Percentiles rank a stretch among this genome's conserved stretches.
Conservation (phyloP, 2,329 filamentous ascomycete species). For the Beauveria sp. region DNA sequence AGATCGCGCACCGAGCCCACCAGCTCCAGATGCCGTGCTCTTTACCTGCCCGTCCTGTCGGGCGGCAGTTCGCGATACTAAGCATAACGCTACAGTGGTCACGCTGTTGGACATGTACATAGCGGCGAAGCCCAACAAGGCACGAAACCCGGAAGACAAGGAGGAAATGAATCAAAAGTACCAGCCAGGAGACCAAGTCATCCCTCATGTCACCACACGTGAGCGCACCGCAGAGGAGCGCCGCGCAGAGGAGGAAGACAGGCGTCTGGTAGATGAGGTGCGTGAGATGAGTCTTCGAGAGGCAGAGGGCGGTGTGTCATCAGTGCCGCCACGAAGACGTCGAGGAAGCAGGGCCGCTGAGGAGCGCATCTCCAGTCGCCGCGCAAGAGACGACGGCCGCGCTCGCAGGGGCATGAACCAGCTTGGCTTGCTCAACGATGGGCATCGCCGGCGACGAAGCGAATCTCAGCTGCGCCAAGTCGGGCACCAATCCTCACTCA, state of each 20-base stretch:
- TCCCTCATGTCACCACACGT: constrained; percentile 52
- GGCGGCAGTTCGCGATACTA: constrained; percentile 74
- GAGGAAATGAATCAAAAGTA: constrained; percentile 69
- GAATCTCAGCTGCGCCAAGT: constrained; percentile 53
- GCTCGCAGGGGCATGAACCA: constrained; percentile 28
- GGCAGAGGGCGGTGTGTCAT: constrained; percentile 42
- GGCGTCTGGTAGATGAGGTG: constrained; percentile 62
- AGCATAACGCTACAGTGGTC: constrained; percentile 83
- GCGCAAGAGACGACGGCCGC: constrained; percentile 28
- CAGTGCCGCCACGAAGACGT: constrained; percentile 9
- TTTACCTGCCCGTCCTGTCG: constrained; percentile 94
- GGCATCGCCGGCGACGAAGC: constrained; percentile 30
- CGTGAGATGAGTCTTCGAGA: constrained; percentile 67
- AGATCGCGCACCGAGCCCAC: constrained; percentile 41
- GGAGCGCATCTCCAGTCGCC: constrained; percentile 22
- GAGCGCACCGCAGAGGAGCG: constrained; percentile 46
- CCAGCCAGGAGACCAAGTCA: constrained; percentile 70
- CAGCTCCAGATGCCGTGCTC: constrained; percentile 39
- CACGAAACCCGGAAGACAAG: constrained; percentile 63
- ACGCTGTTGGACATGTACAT: constrained; percentile 87
- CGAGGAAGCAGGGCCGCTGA: constrained; percentile 17
- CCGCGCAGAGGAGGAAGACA: constrained; percentile 57
- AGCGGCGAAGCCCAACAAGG: constrained; percentile 68
- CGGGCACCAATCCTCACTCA: constrained; percentile 82
- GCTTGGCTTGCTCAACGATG: constrained; percentile 29